Percentiles rank a stretch among this genome's conserved stretches.
These are phyloP conservation scores for Iris pallida DNA, from an alignment of 116 monocot genomes.

Conservation along the genomic window DNA sequence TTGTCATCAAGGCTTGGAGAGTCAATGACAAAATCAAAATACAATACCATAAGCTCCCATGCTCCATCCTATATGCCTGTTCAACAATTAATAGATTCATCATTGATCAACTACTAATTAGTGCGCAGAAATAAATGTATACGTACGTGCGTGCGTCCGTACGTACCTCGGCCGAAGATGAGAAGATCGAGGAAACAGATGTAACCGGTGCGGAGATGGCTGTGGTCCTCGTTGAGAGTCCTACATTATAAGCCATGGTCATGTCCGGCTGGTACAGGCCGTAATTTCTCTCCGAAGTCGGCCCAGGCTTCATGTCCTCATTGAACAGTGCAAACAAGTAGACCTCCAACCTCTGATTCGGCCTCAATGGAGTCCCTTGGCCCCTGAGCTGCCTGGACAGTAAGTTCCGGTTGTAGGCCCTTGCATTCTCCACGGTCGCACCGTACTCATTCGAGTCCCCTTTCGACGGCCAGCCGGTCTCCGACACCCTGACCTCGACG, in stretches of 20 bases:
- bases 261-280: slow-evolving; percentile 82
- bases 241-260: slow-evolving; percentile 65
- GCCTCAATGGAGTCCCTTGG: slow-evolving; percentile 74
- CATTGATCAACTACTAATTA: too few relatives aligned
- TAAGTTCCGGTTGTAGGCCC: slow-evolving; percentile 65
- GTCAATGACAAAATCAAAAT: slow-evolving; percentile 9
- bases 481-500: slow-evolving; percentile 66
- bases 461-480: slow-evolving; percentile 86
- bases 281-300: slow-evolving; percentile 88
- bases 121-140: too few relatives aligned
- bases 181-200: slow-evolving; percentile 14
- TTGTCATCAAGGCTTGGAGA: slow-evolving; percentile 7
- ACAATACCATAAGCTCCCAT: slow-evolving; percentile 2
- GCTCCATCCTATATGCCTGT: neutral
- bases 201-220: slow-evolving; percentile 28
- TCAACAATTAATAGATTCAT: too few relatives aligned
- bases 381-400: slow-evolving; percentile 33
- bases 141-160: neutral
- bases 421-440: slow-evolving; percentile 70
- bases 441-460: slow-evolving; percentile 73
- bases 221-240: slow-evolving; percentile 19
- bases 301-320: slow-evolving; percentile 88
- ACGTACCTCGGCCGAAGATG: slow-evolving; percentile 13
- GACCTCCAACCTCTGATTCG: slow-evolving; percentile 48
- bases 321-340: slow-evolving; percentile 93